Evolutionary conservation across 768 basidiomycete species (phyloP).

Genomic region (Astraeus odoratus): DNA sequence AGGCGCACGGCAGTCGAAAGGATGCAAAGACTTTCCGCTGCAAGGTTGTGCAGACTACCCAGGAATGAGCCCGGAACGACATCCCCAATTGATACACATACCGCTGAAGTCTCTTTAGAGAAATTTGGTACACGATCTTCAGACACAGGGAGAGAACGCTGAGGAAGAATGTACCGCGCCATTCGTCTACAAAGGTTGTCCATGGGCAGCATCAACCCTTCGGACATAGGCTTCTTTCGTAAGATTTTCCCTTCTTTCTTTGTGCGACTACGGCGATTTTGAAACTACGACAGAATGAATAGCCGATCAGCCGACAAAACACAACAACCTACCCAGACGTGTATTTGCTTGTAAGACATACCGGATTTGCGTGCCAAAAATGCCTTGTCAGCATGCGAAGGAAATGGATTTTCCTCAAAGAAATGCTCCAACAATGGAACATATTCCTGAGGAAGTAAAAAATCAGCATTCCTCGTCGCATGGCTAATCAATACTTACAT

Average conservation of each 20-base stretch:
- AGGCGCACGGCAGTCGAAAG: constrained; percentile 12
- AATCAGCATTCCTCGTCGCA: neutral
- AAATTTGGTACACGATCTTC: too few species aligned
- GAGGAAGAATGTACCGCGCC: too few species aligned
- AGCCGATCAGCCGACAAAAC: neutral
- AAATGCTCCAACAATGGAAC: constrained; percentile 40
- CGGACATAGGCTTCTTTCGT: constrained; percentile 16
- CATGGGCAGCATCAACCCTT: constrained; percentile 17
- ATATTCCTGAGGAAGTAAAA: constrained; percentile 32
- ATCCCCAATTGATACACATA: too few species aligned
- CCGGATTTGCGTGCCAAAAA: constrained; percentile 35
- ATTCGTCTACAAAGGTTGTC: constrained; percentile 22
- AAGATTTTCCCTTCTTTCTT: constrained; percentile 27
- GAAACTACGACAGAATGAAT: constrained; percentile 32
- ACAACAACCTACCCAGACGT: constrained; percentile 41
- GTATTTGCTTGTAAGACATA: constrained; percentile 43
- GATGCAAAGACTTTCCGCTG: neutral
- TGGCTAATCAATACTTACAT: too few species aligned
- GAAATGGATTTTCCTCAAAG: constrained; percentile 43
- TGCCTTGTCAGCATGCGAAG: constrained; percentile 32
- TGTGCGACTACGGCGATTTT: constrained; percentile 37
- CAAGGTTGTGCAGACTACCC: too few species aligned
- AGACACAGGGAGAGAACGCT: too few species aligned
- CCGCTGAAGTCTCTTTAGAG: too few species aligned
- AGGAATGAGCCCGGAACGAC: neutral